Evolutionary conservation across 2,329 filamentous ascomycete species (phyloP).

Genomic region (Verticillium albo-atrum): DNA sequence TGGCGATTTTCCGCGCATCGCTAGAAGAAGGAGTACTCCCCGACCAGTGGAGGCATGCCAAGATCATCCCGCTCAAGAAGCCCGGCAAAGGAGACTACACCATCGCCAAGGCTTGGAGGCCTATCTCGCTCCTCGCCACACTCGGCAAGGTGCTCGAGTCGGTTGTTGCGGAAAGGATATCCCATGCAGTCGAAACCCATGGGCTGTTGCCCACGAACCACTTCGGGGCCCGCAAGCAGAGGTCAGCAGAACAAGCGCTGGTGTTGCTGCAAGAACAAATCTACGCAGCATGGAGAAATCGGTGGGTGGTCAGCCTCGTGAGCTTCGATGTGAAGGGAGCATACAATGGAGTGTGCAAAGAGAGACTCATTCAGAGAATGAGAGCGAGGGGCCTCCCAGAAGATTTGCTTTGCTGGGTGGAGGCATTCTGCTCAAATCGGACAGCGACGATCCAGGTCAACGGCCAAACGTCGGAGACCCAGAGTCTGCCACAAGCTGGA

Average conservation of each 20-base stretch:
- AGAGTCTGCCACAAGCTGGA: slow-evolving; percentile 15
- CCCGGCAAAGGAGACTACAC: slow-evolving; percentile 19
- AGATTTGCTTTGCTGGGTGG: slow-evolving; percentile 13
- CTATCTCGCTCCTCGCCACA: slow-evolving; percentile 21
- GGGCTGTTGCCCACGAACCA: slow-evolving; percentile 3
- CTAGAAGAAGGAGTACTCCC: slow-evolving; percentile 2
- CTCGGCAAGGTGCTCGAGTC: slow-evolving; percentile 16
- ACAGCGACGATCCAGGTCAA: slow-evolving; percentile 18
- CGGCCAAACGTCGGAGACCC: slow-evolving; percentile 11
- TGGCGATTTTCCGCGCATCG: slow-evolving; percentile 12
- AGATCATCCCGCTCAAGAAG: slow-evolving; percentile 24
- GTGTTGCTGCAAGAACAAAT: slow-evolving; percentile 1
- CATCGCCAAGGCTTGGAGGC: slow-evolving; percentile 18
- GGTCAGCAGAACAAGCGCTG: slow-evolving; percentile 3
- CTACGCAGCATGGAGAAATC: neutral
- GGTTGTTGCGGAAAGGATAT: slow-evolving; percentile 1
- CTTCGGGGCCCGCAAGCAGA: slow-evolving; percentile 3
- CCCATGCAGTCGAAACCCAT: neutral
- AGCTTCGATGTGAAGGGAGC: slow-evolving; percentile 36
- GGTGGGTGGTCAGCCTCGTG: slow-evolving; percentile 25
- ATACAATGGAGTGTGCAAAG: slow-evolving; percentile 33
- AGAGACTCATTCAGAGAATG: slow-evolving; percentile 18
- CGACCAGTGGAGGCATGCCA: slow-evolving; percentile 7
- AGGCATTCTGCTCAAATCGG: slow-evolving; percentile 18
- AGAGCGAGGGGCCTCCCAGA: slow-evolving; percentile 16